A percentile compares a stretch with the other conserved stretches of the same genome.
These are phyloP conservation scores for Neocucurbitaria cava DNA, from an alignment of 2,329 filamentous ascomycete species.

Conservation along the genomic window DNA sequence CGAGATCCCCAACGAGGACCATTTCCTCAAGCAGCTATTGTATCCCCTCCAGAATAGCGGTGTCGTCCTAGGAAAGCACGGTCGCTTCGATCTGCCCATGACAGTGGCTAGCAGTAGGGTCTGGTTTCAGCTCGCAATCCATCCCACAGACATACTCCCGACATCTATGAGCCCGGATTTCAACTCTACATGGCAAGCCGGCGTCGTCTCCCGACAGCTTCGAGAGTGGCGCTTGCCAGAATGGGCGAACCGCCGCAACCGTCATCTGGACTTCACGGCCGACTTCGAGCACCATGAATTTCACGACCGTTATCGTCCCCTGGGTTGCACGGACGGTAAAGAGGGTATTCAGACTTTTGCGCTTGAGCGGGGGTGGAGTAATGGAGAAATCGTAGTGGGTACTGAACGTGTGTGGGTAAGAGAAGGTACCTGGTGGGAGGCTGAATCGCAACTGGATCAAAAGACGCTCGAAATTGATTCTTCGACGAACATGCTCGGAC, in stretches of 20 bases:
- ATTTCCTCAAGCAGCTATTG: conserved; percentile 81
- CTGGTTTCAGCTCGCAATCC: conserved; percentile 93
- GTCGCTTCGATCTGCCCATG: conserved; percentile 78
- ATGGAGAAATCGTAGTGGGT: conserved; percentile 92
- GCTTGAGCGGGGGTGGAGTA: conserved; percentile 95
- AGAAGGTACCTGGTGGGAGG: conserved; percentile 96
- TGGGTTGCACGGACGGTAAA: conserved; percentile 88
- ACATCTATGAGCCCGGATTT: conserved; percentile 75
- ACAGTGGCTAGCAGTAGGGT: conserved; percentile 83
- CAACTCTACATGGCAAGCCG: conserved; percentile 90
- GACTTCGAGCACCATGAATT: conserved; percentile 98
- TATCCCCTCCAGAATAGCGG: conserved; percentile 80
- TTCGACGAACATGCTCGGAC: conserved; percentile 51
- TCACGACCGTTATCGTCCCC: conserved; percentile 75
- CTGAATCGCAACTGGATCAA: conserved; percentile 92
- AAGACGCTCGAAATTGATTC: conserved; percentile 66
- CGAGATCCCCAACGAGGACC: conserved; percentile 82
- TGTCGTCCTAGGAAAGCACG: conserved; percentile 78
- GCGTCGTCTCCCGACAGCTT: conserved; percentile 88
- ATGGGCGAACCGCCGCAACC: conserved; percentile 94
- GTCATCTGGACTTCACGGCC: conserved; percentile 91
- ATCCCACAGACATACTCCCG: conserved; percentile 88
- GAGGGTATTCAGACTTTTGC: conserved; percentile 96
- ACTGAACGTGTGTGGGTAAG: conserved; percentile 95
- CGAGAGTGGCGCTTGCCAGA: conserved; percentile 93